Base-by-base conservation (phyloP, 495 filamentous ascomycete species). In the Aspergillus cristatus region DNA sequence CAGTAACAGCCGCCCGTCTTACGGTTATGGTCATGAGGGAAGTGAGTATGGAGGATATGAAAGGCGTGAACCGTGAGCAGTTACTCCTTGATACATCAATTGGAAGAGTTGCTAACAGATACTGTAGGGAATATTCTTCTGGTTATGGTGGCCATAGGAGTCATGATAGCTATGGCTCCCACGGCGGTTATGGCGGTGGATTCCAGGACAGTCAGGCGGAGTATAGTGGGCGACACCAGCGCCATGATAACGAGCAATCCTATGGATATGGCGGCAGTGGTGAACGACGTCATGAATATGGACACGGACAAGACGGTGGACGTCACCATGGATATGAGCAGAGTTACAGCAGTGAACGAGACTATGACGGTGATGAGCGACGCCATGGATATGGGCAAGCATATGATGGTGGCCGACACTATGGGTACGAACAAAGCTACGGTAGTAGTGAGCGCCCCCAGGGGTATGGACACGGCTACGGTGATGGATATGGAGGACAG, bases 361-460 rank as follows among this genome's bases (percentile, higher is more conserved):
- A 42, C 32, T 31, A 42, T 17, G 26, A 28, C 18, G 16, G 20
- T 24, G 20, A 8, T 24, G 20, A 24, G 20, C 20, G 20, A 4
- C 20, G 20, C 20, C 20, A 24, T 24, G 20, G 20, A 32, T 58
- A 49, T 33, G 42, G 47, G 1, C 34, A 48, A 40, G 24, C 37
- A 24, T 37, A 16, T 17, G 47, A 40, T 8, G 37, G 39, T 11
- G 26, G 35, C 17, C 34, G 38, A 16, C 40, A 18, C 5, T 40
- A 28, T 32, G 40, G 29, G 28, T 28, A 34, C 24, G 54, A 50
- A 38, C 34, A 53, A 28, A 34, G 37, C 31, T 44, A 44, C 40
- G 20, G 20, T 8, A 24, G 20, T 24, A 8, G 24, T 6, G 26
- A 38, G 14, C 24, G 31, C 15, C 42, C 40, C n/a, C 18, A 38